Base-by-base conservation (phyloP, 257 asterid species). In the Apocynum venetum region DNA sequence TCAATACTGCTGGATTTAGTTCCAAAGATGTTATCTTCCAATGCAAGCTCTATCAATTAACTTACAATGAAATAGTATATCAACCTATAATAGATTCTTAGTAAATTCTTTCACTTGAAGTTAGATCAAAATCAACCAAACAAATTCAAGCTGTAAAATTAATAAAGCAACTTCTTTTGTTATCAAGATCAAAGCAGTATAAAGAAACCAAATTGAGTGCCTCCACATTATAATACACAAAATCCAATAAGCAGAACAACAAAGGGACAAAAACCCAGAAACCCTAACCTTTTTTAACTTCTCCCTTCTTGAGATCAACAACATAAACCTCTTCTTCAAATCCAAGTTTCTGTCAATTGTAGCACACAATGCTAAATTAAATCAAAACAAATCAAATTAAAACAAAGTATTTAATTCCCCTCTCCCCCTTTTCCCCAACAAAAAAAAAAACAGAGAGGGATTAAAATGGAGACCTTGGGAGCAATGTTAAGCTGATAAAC, bases 301-400 rank as follows among this genome's bases (percentile, higher is more conserved):
- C 97, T 40, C 98, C 97, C 82, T 91, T 94, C 91, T 94, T 94
- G 85, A 94, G 90, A 89, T 94, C 98, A 77, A 94, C 96, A 73
- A 94, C 97, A 74, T 78, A 94, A 72, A 55, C 81, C 84, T 90
- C 89, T 83, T 94, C 98, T 74, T 92, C 84, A 77, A 92, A 92
- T 47, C 96, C 97, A 69, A 94, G 72, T 85, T 92, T 92, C 97
- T 91, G 84, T 70, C 76, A 72, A 80, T 80, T 64, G 35, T 25
- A 10, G 17, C 44, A 36, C 65, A 52, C 49, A 52, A 74, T 53
- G n/a, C 46, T 6, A 8, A 40, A 17, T 19, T 41, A 44, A 36
- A 53, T 64, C 67, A 61, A 69, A 43, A 10, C 47, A 31, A 10
- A 78, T 17, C n/a, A 25, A 12, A 13, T 6, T 60, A 13, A 49